Evolutionary conservation across 2,329 filamentous ascomycete genomes (phyloP), one percentile per base, ranked within the genome.

Genomic region (Paraphoma chrysanthemicola): DNA sequence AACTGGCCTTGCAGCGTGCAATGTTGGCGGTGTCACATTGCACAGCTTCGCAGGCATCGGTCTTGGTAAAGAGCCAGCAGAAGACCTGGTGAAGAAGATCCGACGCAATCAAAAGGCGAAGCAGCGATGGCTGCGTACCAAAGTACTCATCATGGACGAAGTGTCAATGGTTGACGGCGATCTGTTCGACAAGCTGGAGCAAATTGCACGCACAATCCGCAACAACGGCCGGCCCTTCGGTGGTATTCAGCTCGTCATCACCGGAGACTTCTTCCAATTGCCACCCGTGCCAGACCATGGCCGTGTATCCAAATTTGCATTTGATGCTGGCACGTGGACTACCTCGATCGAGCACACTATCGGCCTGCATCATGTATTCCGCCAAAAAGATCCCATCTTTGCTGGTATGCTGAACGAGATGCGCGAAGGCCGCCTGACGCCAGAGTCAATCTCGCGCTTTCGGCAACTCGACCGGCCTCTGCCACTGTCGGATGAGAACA

Each of bases 101-200:
- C 90, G 91, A 67, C 86, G 88, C 56, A 97, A 98, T 64, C 83
- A 86, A 16, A 98, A 97, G 74, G 92, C 93, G 18, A 94, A 91
- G 73, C 90, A 88, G 62, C 86, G 94, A 41, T 99, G 96, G 96
- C 79, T 96, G 63, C 87, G 88, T 54, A 96, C 93, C 0, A 96
- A 93, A 71, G 87, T 92, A 11, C 84, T 99, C 23, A 85, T 99
- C 64, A 86, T 99, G 67, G 95, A 99, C 77, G 95, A 99, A 74
- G 89, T 99, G 3, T 98, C 95, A 11, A 99, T 99, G 96, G 93
- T 99, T 4, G 95, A 99, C 68, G 95, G 92, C 1, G 93, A 97
- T 33, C 83, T 99, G 0, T 99, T 98, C 65, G 95, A 99, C 80
- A 99, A 99, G 76, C 84, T 99, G 16, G 93, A 96, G 59, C 86